phyloP scores from a whole-genome alignment of 2,329 filamentous ascomycete genomes.

The Fusarium succisae region DNA sequence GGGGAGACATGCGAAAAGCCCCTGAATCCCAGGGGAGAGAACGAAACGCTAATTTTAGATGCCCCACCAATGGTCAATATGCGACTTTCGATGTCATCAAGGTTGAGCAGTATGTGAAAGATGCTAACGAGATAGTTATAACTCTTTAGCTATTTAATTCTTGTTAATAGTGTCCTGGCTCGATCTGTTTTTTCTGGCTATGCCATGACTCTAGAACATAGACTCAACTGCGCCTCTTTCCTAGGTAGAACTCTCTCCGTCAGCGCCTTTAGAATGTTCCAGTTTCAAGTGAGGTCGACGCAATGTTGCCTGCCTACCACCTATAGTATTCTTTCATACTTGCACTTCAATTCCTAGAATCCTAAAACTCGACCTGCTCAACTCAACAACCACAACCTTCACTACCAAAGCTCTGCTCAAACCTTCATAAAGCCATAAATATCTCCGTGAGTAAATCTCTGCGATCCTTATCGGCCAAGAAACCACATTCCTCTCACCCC shows the following conservation, averaged over 20 bases:
- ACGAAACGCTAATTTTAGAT: constrained; percentile 37
- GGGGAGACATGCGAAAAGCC: constrained; percentile 18
- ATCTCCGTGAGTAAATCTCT: background rate
- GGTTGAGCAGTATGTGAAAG: background rate
- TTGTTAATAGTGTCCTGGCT: background rate
- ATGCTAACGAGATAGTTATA: background rate
- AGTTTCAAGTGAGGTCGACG: constrained; percentile 30
- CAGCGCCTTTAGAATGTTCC: constrained; percentile 40
- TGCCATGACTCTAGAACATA: background rate
- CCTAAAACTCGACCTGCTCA: background rate
- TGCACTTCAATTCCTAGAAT: background rate
- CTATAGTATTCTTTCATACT: background rate
- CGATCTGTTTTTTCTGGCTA: background rate
- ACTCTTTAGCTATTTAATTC: background rate
- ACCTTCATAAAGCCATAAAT: background rate
- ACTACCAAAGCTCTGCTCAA: background rate
- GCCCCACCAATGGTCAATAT: constrained; percentile 26
- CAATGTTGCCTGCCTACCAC: constrained; percentile 36
- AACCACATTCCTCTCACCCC: background rate
- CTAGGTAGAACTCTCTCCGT: constrained; percentile 12
- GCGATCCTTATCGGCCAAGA: background rate
- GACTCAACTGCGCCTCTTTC: background rate
- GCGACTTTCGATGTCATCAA: constrained; percentile 24
- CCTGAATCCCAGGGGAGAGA: constrained; percentile 16
- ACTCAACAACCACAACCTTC: background rate